Base-by-base conservation (phyloP, 441 rosid genomes). In the Populus hybrid region DNA sequence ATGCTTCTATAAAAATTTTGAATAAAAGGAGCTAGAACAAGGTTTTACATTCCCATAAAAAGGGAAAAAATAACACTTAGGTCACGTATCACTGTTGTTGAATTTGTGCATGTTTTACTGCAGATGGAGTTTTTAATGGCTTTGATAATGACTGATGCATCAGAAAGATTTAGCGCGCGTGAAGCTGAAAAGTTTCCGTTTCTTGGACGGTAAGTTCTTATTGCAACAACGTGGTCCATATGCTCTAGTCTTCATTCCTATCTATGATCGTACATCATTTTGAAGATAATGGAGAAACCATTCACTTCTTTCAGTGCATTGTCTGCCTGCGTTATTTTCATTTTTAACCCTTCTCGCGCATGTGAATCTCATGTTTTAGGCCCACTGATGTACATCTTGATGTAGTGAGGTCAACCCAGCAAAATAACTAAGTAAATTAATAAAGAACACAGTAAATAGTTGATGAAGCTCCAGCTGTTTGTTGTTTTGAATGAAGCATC, bases 111-210 rank as follows among this genome's bases (percentile, higher is more conserved):
- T 78, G 64, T 63, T 78, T 81, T 80, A 70, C 77, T 87, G 86
- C 84, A 89, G 96, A 70, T 81, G 90, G 71, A 79, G 78, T 86
- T 81, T 80, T 83, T 57, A 80, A 79, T 82, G 88, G 76, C 77
- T 72, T 81, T 77, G 83, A 84, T 74, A 79, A 87, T 80, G 74
- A 85, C 79, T n/a, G 95, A 91, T 81, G 81, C 87, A 67, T 75
- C 88, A n/a, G 95, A 91, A 80, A 89, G 93, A 84, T 97, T 91
- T 82, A 81, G 86, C 72, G 74, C 77, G 36, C 97, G 99, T 78
- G 97, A 93, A 74, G 85, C 91, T 42, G 93, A 92, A 83, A 97
- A 93, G 86, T 79, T 97, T 2, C 76, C 35, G 79, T 93, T 97
- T 84, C 92, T 93, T 81, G 91, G 95, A 87, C 77, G 3, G 99